These are phyloP conservation scores for Plantago ovata DNA, from an alignment of 257 asterid genomes.

Conservation along the genomic window DNA sequence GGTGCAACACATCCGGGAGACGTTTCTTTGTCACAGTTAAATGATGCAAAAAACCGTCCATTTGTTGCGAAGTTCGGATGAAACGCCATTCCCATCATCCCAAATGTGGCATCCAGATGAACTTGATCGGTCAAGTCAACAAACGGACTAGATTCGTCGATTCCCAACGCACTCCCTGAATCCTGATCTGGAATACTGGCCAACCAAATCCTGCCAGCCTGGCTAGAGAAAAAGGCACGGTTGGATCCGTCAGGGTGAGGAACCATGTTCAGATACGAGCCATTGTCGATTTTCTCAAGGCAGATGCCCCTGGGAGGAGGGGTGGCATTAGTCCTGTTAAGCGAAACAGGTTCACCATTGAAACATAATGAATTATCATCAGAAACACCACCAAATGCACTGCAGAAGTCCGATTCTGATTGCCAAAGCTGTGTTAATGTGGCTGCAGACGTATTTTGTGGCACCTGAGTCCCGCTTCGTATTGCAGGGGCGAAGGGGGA, in stretches of 20 bases:
- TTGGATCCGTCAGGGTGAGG: constrained; percentile 92
- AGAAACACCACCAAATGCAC: constrained; percentile 55
- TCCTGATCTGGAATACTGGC: constrained; percentile 84
- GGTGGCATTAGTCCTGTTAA: constrained; percentile 34
- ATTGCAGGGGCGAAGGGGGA: constrained; percentile 86
- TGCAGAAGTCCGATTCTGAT: constrained; percentile 64
- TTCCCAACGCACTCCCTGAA: constrained; percentile 53
- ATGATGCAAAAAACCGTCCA: constrained; percentile 93
- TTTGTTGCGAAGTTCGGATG: constrained; percentile 71
- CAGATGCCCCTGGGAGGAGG: constrained; percentile 68
- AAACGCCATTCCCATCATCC: constrained; percentile 96
- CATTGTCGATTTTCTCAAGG: constrained; percentile 69
- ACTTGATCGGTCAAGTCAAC: constrained; percentile 86
- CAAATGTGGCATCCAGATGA: constrained; percentile 56
- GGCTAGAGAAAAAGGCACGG: constrained; percentile 77
- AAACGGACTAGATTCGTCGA: constrained; percentile 73
- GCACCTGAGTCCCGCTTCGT: constrained; percentile 45
- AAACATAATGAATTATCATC: constrained; percentile 53
- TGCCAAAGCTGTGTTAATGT: constrained; percentile 80
- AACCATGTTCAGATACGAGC: constrained; percentile 76
- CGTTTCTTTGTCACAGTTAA: constrained; percentile 68
- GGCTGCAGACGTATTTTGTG: constrained; percentile 43
- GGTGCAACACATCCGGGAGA: constrained; percentile 69
- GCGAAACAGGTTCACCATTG: constrained; percentile 47
- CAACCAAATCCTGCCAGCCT: constrained; percentile 75